Evolutionary conservation across 208 protist genomes (phyloP), one percentile per base, ranked within the genome.

Genomic region (Leishmania braziliensis): DNA sequence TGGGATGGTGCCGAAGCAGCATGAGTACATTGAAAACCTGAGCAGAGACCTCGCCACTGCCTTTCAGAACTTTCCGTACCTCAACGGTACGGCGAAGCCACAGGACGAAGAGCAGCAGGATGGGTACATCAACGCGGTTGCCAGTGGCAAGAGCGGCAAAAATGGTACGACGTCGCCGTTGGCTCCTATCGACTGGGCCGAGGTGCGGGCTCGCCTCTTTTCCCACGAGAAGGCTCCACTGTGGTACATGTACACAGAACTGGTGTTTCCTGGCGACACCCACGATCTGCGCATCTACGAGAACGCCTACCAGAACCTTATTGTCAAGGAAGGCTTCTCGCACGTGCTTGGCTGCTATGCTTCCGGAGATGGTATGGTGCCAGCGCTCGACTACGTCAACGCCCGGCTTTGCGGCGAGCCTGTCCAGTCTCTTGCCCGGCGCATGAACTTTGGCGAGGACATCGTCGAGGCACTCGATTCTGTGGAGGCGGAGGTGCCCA

Each of bases 381-480:
- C 90, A 3, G 80, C 95, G 16, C 68, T 89, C 33, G 95, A 97
- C 82, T 97, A 95, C 85, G 78, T 92, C 39, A 86, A 87, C 51
- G 86, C 79, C 18, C 91, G 91, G 8, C 75, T 86, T 12, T 62
- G 68, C 29, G 91, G 91, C 5, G 69, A 46, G 2, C 56, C 81
- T 14, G 74, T 79, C 10, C 66, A 90, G 75, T 84, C 82, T 33
- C 43, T 88, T 36, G 85, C 75, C 51, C 78, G 60, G 16, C 78
- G 69, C 2, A 79, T 82, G 56, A 72, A 73, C 33, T 79, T 79
- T 23, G 63, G 3, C 10, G 54, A 60, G 23, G 82, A 82, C 46
- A 73, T 77, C 8, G 68, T 75, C 26, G 53, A 8, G 2, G 74
- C 51, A 60, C 48, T 82, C 46, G 80, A 76, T 18, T 73, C 74